These are phyloP conservation scores for Arachnopeziza araneosa DNA, from an alignment of 2,329 filamentous ascomycete species.

Conservation along the genomic window DNA sequence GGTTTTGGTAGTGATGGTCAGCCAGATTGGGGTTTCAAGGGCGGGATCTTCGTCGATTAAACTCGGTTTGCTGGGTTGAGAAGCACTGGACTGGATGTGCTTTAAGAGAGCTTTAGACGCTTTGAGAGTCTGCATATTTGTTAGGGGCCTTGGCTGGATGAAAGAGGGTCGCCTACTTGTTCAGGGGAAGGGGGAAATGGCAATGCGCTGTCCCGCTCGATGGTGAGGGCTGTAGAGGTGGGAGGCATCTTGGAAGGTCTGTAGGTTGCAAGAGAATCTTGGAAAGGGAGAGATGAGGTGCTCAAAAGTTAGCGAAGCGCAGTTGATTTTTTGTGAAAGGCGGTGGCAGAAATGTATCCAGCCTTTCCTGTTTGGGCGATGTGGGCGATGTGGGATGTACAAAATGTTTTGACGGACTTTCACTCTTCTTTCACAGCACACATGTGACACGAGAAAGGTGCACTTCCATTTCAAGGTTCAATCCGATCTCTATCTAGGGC, in stretches of 20 bases:
- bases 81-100: constrained; percentile 51
- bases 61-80: constrained; percentile 1
- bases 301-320: neutral
- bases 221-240: constrained; percentile 26
- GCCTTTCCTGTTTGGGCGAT: neutral
- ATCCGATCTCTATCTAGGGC: too few relatives aligned
- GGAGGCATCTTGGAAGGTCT: constrained; percentile 23
- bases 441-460: too few relatives aligned
- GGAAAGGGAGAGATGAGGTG: neutral
- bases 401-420: too few relatives aligned
- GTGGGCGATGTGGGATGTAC: too few relatives aligned
- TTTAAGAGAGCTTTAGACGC: constrained; percentile 57
- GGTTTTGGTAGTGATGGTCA: constrained; percentile 59
- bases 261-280: neutral
- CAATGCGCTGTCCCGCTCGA: constrained; percentile 30
- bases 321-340: neutral
- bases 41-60: constrained; percentile 1
- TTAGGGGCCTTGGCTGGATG: neutral
- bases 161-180: constrained; percentile 22
- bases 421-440: too few relatives aligned
- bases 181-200: constrained; percentile 30
- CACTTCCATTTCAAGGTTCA: too few relatives aligned
- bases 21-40: constrained; percentile 51
- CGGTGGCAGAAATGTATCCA: neutral
- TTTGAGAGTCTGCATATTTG: constrained; percentile 46